Evolutionary conservation across 1,284 basidiomycete species (phyloP).

Genomic region (Lentinus polychrous): DNA sequence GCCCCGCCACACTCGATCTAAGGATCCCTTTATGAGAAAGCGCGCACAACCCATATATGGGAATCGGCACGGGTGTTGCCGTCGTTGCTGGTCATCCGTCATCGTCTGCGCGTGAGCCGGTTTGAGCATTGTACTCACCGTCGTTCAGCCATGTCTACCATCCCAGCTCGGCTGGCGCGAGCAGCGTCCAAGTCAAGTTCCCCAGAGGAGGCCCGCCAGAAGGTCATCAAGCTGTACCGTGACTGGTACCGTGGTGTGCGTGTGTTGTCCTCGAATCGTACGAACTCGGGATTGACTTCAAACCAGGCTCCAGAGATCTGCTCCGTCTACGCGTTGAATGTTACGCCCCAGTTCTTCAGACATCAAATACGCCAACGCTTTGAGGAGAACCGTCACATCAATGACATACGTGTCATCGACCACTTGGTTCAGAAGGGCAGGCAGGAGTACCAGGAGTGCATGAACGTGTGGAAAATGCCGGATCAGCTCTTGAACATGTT

Average conservation of each 20-base stretch:
- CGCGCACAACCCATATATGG: background rate
- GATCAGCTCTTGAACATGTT: conserved; percentile 70
- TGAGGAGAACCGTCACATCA: conserved; percentile 80
- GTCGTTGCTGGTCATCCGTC: background rate
- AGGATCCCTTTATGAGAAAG: background rate
- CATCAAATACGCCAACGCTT: conserved; percentile 84
- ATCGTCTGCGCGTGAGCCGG: conserved; percentile 1
- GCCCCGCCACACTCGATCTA: background rate
- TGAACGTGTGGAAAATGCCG: conserved; percentile 90
- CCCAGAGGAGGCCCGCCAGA: conserved; percentile 62
- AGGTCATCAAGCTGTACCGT: conserved; percentile 80
- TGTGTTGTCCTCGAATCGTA: conserved; percentile 7
- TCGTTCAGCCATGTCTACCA: conserved; percentile 68
- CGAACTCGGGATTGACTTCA: background rate
- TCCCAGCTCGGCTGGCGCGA: conserved; percentile 85
- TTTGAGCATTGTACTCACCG: conserved; percentile 8
- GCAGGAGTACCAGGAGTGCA: conserved; percentile 90
- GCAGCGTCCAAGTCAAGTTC: conserved; percentile 53
- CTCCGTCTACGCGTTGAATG: conserved; percentile 77
- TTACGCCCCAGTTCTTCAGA: conserved; percentile 78
- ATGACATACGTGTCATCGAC: conserved; percentile 83
- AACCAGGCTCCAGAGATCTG: conserved; percentile 85
- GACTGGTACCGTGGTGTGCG: conserved; percentile 88
- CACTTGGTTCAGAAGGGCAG: conserved; percentile 82
- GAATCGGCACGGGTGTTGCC: background rate